Percentiles rank a stretch among this genome's conserved stretches.
Conservation (phyloP, 495 filamentous ascomycete species). For the Talaromyces nanjingensis region DNA sequence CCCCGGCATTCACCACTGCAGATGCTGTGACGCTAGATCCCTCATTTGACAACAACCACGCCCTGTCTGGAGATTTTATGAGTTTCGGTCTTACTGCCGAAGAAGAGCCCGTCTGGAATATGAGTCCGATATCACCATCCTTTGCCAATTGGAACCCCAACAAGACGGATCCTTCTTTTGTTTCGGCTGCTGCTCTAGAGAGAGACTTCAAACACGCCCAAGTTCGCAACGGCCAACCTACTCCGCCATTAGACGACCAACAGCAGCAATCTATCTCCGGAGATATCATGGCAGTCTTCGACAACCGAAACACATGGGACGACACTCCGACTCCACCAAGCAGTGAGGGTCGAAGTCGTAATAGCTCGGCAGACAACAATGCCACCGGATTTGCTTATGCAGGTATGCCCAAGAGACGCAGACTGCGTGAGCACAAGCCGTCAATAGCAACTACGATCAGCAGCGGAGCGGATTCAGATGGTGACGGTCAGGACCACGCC, state of each 20-base stretch:
- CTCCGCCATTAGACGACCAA: constrained; percentile 28
- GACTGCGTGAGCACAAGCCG: constrained; percentile 10
- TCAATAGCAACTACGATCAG: constrained; percentile 7
- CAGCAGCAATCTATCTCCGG: constrained; percentile 9
- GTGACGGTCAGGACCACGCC: constrained; percentile 19
- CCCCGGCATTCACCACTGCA: constrained; percentile 16
- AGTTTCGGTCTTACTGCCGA: constrained; percentile 20
- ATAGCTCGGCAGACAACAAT: not conserved
- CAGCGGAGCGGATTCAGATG: constrained; percentile 19
- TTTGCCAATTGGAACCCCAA: constrained; percentile 21
- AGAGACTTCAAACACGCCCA: constrained; percentile 30
- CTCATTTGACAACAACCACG: constrained; percentile 2
- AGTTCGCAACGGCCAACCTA: constrained; percentile 37
- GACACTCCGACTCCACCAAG: constrained; percentile 5
- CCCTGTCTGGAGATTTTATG: constrained; percentile 24
- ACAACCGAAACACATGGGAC: constrained; percentile 10
- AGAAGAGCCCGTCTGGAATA: constrained; percentile 29
- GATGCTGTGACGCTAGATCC: constrained; percentile 9
- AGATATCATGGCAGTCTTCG: constrained; percentile 14
- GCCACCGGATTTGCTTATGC: not conserved
- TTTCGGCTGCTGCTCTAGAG: constrained; percentile 18
- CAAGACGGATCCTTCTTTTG: constrained; percentile 20
- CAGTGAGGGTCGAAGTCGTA: constrained; percentile 3
- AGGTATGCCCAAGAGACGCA: constrained; percentile 10
- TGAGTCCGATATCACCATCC: constrained; percentile 24